phyloP scores from a whole-genome alignment of 768 basidiomycete genomes.

The Vararia minispora region DNA sequence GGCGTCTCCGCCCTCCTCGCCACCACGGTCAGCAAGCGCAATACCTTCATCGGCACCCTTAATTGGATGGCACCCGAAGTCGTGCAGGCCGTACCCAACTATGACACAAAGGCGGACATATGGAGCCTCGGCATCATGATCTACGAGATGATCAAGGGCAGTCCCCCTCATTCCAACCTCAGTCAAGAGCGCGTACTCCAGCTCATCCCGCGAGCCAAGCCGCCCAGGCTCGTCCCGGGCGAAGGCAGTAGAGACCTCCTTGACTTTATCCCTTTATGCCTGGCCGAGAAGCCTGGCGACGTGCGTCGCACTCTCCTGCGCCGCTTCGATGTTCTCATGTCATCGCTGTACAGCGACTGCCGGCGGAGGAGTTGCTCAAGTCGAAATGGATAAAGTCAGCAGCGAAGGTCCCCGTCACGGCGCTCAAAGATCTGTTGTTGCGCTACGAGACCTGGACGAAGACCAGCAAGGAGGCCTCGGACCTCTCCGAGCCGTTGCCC shows the following conservation, averaged over 20 bases:
- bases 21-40: constrained; percentile 79
- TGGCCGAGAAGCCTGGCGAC: constrained; percentile 72
- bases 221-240: constrained; percentile 66
- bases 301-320: constrained; percentile 29
- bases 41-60: constrained; percentile 93
- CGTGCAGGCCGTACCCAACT: constrained; percentile 76
- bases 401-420: constrained; percentile 52
- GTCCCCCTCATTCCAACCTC: constrained; percentile 84
- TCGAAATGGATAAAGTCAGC: constrained; percentile 83
- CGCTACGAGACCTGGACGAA: constrained; percentile 67
- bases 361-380: constrained; percentile 82
- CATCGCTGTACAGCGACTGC: constrained; percentile 46
- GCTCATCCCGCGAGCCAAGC: constrained; percentile 76
- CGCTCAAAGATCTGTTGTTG: constrained; percentile 70
- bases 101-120: constrained; percentile 96
- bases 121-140: constrained; percentile 97
- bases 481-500: constrained; percentile 51
- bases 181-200: constrained; percentile 77
- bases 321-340: background rate
- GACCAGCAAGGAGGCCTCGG: constrained; percentile 20
- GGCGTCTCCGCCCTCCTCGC: constrained; percentile 91
- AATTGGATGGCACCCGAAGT: constrained; percentile 99
- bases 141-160: constrained; percentile 95
- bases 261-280: constrained; percentile 76
- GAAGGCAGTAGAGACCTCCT: constrained; percentile 79